Conservation (phyloP, 805 yeast species). For the Wickerhamiella qilinensis region DNA sequence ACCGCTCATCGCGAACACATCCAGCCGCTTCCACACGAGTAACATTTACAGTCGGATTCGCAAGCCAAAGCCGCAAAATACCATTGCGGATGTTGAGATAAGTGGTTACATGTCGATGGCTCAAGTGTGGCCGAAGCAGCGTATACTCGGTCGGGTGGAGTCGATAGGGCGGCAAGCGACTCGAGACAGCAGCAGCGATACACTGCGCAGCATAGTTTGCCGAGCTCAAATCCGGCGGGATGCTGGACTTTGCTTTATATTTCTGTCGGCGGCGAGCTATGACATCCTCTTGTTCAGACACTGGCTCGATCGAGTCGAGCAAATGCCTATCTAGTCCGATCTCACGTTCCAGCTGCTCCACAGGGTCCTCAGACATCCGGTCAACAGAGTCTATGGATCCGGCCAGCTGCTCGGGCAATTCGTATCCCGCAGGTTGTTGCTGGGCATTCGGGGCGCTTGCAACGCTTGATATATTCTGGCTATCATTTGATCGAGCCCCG, state of each 20-base stretch:
- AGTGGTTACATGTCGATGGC: constrained; percentile 25
- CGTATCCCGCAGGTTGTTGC: too few relatives aligned
- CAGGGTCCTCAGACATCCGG: constrained; percentile 13
- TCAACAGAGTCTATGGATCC: too few relatives aligned
- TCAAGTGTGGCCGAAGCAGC: constrained; percentile 20
- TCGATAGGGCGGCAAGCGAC: constrained; percentile 24
- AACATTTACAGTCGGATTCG: constrained; percentile 27
- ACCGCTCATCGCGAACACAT: constrained; percentile 25
- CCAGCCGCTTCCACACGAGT: constrained; percentile 29
- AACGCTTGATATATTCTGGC: too few relatives aligned
- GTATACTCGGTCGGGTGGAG: constrained; percentile 24
- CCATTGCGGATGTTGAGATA: constrained; percentile 28
- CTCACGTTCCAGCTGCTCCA: constrained; percentile 13
- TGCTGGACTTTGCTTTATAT: constrained; percentile 25
- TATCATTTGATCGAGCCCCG: too few relatives aligned
- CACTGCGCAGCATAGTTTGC: constrained; percentile 25
- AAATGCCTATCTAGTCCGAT: constrained; percentile 1
- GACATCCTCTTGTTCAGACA: not conserved
- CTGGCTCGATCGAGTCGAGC: constrained; percentile 6
- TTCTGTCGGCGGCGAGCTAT: constrained; percentile 9
- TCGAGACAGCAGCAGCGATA: constrained; percentile 26
- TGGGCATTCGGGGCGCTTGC: too few relatives aligned
- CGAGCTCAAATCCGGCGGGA: constrained; percentile 23
- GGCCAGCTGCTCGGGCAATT: too few relatives aligned
- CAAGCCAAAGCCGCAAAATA: constrained; percentile 26